phyloP scores from a whole-genome alignment of 1,284 basidiomycete species.

The Puccinia hordei region DNA sequence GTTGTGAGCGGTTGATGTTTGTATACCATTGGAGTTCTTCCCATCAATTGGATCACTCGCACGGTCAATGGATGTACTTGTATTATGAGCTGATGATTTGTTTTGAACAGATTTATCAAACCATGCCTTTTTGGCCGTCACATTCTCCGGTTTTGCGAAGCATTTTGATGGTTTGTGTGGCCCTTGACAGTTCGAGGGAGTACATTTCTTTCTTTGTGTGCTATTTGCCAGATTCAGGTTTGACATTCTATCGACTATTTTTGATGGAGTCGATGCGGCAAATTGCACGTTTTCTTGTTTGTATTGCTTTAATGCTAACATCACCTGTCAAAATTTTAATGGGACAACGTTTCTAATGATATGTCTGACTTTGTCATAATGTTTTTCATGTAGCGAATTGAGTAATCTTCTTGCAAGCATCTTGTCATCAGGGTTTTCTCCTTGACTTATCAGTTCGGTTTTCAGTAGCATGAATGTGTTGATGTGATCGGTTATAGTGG shows the following conservation, averaged over 20 bases:
- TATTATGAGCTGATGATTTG: no score
- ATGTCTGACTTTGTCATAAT: no score
- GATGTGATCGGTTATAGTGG: no score
- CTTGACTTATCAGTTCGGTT: no score
- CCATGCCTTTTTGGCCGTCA: background rate
- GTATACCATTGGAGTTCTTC: background rate
- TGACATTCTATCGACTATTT: background rate
- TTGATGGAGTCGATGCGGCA: background rate
- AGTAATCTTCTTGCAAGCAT: no score
- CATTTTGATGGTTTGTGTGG: background rate
- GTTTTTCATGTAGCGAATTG: no score
- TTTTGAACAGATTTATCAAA: background rate
- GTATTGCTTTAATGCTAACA: no score
- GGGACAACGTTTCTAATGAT: no score
- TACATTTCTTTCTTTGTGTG: background rate
- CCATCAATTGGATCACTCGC: background rate
- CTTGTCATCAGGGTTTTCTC: no score
- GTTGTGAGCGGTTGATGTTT: background rate
- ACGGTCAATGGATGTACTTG: background rate
- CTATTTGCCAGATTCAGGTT: background rate
- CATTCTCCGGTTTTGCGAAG: background rate
- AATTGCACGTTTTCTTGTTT: no score
- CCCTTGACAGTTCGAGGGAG: background rate
- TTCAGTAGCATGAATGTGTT: no score
- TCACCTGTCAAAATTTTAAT: no score